Evolutionary conservation across 225 moss, liverwort and hornwort species (phyloP).

Genomic region (Straminergon stramineum): DNA sequence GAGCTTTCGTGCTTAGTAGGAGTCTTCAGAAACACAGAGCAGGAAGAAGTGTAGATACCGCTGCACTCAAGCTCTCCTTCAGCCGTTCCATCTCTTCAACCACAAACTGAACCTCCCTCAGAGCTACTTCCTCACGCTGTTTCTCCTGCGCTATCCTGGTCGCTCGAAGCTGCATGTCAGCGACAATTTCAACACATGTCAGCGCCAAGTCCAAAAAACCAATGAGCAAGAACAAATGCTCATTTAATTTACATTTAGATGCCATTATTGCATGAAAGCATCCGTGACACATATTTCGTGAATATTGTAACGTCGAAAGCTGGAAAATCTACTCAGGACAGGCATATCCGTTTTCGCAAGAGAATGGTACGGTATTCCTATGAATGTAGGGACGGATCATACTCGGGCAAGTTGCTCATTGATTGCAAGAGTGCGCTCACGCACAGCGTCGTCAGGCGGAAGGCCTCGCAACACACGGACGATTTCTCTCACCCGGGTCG

Average conservation of each 20-base stretch:
- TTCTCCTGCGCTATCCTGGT: slow-evolving; percentile 38
- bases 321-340: background rate
- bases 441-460: slow-evolving; percentile 41
- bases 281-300: background rate
- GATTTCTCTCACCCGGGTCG: slow-evolving; percentile 31
- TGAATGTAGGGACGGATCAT: background rate
- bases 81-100: slow-evolving; percentile 48
- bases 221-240: background rate
- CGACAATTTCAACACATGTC: slow-evolving; percentile 6
- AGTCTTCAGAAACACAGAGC: background rate
- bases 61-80: slow-evolving; percentile 45
- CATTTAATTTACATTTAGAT: background rate
- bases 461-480: slow-evolving; percentile 39
- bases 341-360: background rate
- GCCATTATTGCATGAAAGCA: background rate
- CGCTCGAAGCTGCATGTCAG: slow-evolving; percentile 51
- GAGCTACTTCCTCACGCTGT: slow-evolving; percentile 37
- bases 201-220: background rate
- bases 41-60: slow-evolving; percentile 11
- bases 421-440: slow-evolving; percentile 39
- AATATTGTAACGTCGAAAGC: background rate
- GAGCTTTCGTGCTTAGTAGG: background rate
- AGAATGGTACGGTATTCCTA: background rate
- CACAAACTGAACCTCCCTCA: slow-evolving; percentile 41
- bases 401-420: slow-evolving; percentile 50